Base-by-base conservation (phyloP, 192 early-diverging fungal species). In the Podila epigama region DNA sequence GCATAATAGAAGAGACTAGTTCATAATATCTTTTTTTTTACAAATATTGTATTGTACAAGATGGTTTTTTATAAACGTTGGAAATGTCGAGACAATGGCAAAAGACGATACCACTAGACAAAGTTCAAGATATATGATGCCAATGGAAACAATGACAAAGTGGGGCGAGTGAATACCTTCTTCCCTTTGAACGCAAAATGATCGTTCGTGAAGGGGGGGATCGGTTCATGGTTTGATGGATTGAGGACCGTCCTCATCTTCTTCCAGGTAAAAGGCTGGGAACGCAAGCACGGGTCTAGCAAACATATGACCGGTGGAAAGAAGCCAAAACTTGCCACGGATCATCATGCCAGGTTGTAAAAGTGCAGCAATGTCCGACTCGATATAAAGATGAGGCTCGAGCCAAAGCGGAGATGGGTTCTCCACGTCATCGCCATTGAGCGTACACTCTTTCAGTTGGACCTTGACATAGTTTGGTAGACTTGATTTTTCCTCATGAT, bases 241-340 rank as follows among this genome's bases (percentile, higher is more conserved):
- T 18, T 48, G 44, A 5, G n/a, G 44, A 22, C 44, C 5, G 20
- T 59, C 62, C 20, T 72, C 70, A 22, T 58, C 60, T 22, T 65
- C 53, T 25, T 65, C 52, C 5, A 62, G 34, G 39, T 54, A 57
- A 36, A 58, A 75, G n/a, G 71, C 58, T 6, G 71, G 65, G n/a
- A 57, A 40, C 0, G 71, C 64, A 0, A 51, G 31, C 15, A 75
- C 36, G 20, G 71, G 71, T 29, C 60, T 28, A 22, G 71, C 64
- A 67, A 75, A 75, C 3, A 61, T 22, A 3, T 63, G 9, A 3
- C 60, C 59, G 32, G 60, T 75, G 12, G 64, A 62, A 8, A 75
- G 71, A 0, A 41, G 60, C 22, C 51, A 75, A 36, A 75, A 75
- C 52, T 58, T 63, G 1, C 71, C 71, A 37, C 59, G 52, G 4